Conservation (phyloP, 345 rosid genomes). For the Populus simonii region DNA sequence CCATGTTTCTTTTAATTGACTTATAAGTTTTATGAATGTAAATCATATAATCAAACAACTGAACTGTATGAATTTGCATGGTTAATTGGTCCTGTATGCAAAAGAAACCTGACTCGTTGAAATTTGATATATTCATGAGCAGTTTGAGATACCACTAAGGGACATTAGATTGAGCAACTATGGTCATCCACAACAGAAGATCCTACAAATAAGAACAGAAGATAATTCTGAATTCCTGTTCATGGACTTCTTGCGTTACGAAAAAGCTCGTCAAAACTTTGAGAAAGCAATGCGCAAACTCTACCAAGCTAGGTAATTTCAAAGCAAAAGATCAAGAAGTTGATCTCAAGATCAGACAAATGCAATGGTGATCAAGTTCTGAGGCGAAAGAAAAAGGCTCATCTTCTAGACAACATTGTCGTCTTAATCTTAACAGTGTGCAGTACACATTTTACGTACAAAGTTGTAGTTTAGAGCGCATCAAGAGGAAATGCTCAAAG, state of each 20-base stretch:
- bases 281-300: slow-evolving; percentile 24
- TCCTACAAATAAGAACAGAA: slow-evolving; percentile 29
- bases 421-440: background rate
- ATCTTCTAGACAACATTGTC: background rate
- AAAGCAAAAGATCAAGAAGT: background rate
- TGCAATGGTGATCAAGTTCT: background rate
- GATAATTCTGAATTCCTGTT: slow-evolving; percentile 44
- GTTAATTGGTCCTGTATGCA: background rate
- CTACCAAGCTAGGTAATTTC: background rate
- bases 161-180: slow-evolving; percentile 22
- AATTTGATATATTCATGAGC: background rate
- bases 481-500: no score
- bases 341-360: background rate
- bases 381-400: background rate
- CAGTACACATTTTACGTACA: background rate
- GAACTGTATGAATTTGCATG: background rate
- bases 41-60: no score
- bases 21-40: no score
- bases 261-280: slow-evolving; percentile 38
- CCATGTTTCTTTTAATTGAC: background rate
- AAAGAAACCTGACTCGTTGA: background rate
- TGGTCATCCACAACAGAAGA: slow-evolving; percentile 36
- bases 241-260: slow-evolving; percentile 41
- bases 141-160: slow-evolving; percentile 40
- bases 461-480: no score